Conservation (phyloP, 192 early-diverging fungal species). For the Spizellomyces punctatus region DNA sequence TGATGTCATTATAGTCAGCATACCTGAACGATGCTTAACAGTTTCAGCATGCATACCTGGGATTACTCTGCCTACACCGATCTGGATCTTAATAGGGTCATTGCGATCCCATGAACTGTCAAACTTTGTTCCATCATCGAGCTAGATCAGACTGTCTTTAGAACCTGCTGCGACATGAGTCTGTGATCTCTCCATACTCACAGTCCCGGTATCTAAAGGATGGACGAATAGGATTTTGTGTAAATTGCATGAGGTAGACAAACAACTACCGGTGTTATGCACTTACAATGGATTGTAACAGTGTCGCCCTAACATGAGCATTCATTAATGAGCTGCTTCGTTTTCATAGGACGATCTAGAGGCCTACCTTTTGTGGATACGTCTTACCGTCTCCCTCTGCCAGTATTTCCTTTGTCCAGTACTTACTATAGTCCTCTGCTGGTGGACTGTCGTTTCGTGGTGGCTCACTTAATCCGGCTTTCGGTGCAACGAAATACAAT, state of each 20-base stretch:
- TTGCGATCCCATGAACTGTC: constrained; percentile 85
- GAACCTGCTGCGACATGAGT: too few relatives aligned
- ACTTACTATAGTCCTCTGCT: not conserved
- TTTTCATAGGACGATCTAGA: not conserved
- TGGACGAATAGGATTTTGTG: not conserved
- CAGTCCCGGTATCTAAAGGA: not conserved
- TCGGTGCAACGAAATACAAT: constrained; percentile 2
- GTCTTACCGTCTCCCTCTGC: not conserved
- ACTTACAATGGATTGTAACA: constrained; percentile 4
- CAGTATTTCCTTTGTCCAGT: not conserved
- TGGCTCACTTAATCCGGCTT: not conserved
- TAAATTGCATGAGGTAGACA: not conserved
- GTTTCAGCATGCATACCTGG: constrained; percentile 44
- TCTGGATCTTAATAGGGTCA: constrained; percentile 78
- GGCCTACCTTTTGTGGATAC: not conserved
- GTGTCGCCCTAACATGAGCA: not conserved
- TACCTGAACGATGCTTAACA: not conserved
- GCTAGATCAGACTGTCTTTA: constrained; percentile 6
- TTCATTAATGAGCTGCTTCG: not conserved
- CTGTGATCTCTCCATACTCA: not conserved
- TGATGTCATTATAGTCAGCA: not conserved
- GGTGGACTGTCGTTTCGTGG: not conserved
- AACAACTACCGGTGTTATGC: not conserved
- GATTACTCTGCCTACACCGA: constrained; percentile 92
- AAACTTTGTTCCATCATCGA: constrained; percentile 69